These are phyloP conservation scores for Aegilops tauschii DNA, from an alignment of 176 grass and related monocot genomes.

Conservation along the genomic window DNA sequence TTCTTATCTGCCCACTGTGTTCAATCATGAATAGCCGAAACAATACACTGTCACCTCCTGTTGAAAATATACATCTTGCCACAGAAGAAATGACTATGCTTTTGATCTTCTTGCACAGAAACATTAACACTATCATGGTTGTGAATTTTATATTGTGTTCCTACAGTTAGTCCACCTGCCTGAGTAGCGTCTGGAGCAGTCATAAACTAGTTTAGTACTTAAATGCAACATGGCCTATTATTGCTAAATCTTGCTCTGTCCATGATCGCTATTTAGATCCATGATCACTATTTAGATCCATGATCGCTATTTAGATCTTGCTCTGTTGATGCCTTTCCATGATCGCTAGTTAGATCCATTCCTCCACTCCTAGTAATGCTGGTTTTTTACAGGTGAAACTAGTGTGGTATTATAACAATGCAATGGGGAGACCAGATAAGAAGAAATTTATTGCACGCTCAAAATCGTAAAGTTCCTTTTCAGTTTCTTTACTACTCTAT, in stretches of 20 bases:
- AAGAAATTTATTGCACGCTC: conserved; percentile 94
- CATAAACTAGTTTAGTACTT: background rate
- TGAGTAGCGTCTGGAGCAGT: background rate
- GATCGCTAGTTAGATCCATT: background rate
- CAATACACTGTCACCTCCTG: background rate
- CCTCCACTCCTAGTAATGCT: background rate
- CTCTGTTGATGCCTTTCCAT: no score
- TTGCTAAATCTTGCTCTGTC: background rate
- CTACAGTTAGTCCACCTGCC: background rate
- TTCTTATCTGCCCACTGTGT: background rate
- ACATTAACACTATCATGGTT: background rate
- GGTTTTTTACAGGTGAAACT: conserved; percentile 50
- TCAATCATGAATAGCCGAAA: background rate
- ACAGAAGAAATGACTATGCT: background rate
- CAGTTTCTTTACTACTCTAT: background rate
- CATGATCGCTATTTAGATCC: background rate
- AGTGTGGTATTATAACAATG: conserved; percentile 99
- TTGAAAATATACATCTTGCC: background rate
- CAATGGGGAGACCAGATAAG: conserved; percentile 85
- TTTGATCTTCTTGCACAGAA: conserved; percentile 23
- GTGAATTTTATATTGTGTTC: background rate
- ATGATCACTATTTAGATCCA: no score
- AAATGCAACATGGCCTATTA: background rate
- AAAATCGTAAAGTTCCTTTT: conserved; percentile 58
- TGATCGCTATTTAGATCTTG: background rate